Evolutionary conservation across 106 monocot species (phyloP).

Genomic region (Platanthera zijinensis): DNA sequence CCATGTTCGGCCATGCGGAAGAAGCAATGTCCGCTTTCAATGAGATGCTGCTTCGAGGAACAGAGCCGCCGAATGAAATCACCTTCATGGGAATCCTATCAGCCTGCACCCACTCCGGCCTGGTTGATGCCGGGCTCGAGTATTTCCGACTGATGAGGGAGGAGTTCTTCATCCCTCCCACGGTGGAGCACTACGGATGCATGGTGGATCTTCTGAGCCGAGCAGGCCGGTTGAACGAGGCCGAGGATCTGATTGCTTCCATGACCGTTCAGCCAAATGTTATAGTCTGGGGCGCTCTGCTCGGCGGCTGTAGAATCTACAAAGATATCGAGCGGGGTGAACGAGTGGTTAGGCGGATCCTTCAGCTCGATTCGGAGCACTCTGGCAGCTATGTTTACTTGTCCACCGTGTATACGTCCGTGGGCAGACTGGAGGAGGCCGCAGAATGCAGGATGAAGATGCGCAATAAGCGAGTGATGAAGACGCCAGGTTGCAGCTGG

Average conservation of each 20-base stretch:
- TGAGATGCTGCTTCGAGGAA: constrained; percentile 16
- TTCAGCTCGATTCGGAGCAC: constrained; percentile 21
- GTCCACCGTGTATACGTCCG: constrained; percentile 8
- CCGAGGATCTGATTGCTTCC: constrained; percentile 20
- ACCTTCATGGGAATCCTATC: constrained; percentile 32
- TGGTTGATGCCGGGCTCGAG: constrained; percentile 13
- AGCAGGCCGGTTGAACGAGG: constrained; percentile 25
- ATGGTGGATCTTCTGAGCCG: constrained; percentile 33
- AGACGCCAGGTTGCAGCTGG: constrained; percentile 38
- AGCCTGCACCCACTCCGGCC: constrained; percentile 23
- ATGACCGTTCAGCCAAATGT: constrained; percentile 19
- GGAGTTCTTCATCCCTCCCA: constrained; percentile 22
- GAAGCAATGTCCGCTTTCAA: constrained; percentile 19
- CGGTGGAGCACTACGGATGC: constrained; percentile 32
- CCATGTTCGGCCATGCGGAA: constrained; percentile 14
- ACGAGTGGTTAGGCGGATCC: constrained; percentile 13
- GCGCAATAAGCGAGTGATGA: constrained; percentile 18
- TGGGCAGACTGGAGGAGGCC: constrained; percentile 23
- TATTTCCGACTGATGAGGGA: constrained; percentile 24
- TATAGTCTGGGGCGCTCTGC: constrained; percentile 24
- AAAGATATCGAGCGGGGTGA: constrained; percentile 14
- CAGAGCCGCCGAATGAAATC: constrained; percentile 18
- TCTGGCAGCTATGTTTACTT: constrained; percentile 24
- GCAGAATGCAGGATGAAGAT: constrained; percentile 17
- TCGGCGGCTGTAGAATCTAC: constrained; percentile 25